These are phyloP conservation scores for Shiraia bambusicola DNA, from an alignment of 2,329 filamentous ascomycete species.

Conservation along the genomic window DNA sequence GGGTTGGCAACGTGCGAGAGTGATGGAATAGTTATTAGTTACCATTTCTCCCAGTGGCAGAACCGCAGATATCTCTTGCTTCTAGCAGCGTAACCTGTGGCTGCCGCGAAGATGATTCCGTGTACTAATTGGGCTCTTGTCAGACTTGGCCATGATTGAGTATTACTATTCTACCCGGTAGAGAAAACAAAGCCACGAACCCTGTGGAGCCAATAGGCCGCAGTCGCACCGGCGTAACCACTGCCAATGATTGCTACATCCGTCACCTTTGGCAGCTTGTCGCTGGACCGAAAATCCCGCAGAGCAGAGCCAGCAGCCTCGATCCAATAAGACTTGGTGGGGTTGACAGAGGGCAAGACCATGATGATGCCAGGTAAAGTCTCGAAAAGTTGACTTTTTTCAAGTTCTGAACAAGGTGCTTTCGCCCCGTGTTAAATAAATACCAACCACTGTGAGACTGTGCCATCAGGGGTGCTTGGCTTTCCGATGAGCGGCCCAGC, in stretches of 20 bases:
- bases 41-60: slow-evolving; percentile 14
- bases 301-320: slow-evolving; percentile 12
- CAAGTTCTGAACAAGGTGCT: slow-evolving; percentile 1
- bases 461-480: slow-evolving; percentile 2
- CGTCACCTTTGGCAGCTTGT: slow-evolving; percentile 8
- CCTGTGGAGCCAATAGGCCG: slow-evolving; percentile 16
- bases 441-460: not conserved
- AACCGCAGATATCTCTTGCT: slow-evolving; percentile 13
- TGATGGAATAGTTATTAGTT: not conserved
- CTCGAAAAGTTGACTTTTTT: too few relatives aligned
- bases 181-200: slow-evolving; percentile 4
- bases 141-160: slow-evolving; percentile 1
- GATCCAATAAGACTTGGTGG: slow-evolving; percentile 16
- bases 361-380: not conserved
- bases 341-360: slow-evolving; percentile 9
- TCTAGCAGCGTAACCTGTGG: slow-evolving; percentile 13
- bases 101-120: slow-evolving; percentile 7
- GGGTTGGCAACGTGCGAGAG: not conserved
- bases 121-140: slow-evolving; percentile 8
- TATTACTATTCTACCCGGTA: too few relatives aligned
- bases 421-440: not conserved
- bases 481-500: slow-evolving; percentile 1
- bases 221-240: slow-evolving; percentile 13
- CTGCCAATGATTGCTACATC: slow-evolving; percentile 16
- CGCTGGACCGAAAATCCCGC: slow-evolving; percentile 11